A percentile compares a stretch with the other conserved stretches of the same genome.
Conservation (phyloP, 257 asterid species). For the Catharanthus roseus region DNA sequence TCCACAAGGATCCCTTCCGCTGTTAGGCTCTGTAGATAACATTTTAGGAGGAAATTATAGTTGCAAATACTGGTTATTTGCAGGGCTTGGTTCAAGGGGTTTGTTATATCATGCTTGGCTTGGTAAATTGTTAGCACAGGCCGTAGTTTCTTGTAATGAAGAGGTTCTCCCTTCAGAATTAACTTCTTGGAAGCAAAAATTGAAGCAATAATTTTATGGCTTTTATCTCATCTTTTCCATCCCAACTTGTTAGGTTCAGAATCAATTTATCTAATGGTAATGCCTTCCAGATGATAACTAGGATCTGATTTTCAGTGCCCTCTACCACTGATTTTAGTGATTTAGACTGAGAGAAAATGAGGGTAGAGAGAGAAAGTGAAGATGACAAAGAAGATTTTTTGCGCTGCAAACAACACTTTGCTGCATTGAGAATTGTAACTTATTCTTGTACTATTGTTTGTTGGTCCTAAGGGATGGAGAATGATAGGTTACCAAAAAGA, state of each 20-base stretch:
- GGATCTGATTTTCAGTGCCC: not conserved
- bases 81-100: slow-evolving; percentile 96
- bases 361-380: no score
- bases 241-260: no score
- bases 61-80: slow-evolving; percentile 75
- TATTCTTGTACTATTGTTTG: no score
- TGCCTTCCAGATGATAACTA: not conserved
- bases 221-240: not conserved
- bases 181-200: slow-evolving; percentile 59
- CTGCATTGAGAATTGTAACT: no score
- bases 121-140: slow-evolving; percentile 60
- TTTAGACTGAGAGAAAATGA: no score
- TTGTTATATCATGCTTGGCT: slow-evolving; percentile 85
- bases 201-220: slow-evolving; percentile 9
- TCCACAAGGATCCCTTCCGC: slow-evolving; percentile 71
- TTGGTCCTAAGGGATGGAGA: no score
- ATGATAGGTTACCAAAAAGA: no score
- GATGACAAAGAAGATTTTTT: no score
- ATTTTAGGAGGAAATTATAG: slow-evolving; percentile 25
- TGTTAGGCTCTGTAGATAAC: slow-evolving; percentile 67
- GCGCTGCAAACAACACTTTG: no score
- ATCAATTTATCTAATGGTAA: no score
- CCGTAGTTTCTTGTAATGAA: slow-evolving; percentile 60
- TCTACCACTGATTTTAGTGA: not conserved
- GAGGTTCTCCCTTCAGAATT: slow-evolving; percentile 57